Conservation (phyloP, 78 protist species). For the Planoprotostelium fungivorum region DNA sequence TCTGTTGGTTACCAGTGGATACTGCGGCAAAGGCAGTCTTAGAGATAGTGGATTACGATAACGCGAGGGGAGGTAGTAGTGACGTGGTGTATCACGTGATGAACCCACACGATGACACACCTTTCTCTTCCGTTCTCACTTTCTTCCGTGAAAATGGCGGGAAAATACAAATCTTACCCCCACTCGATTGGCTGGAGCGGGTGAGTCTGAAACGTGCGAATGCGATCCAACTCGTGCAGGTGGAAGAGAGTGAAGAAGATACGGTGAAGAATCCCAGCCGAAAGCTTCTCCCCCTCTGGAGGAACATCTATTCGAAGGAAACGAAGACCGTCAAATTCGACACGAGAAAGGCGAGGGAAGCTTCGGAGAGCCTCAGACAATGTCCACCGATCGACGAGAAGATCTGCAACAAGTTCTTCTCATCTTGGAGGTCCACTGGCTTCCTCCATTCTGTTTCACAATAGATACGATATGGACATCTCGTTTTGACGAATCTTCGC, state of each 20-base stretch:
- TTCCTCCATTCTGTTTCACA: too few relatives aligned
- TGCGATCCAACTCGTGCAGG: background rate
- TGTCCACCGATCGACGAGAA: too few relatives aligned
- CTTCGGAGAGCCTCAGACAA: too few relatives aligned
- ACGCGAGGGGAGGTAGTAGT: background rate
- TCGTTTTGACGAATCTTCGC: too few relatives aligned
- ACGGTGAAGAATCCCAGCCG: background rate
- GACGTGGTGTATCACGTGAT: background rate
- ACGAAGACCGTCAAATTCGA: too few relatives aligned
- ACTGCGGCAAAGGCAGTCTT: background rate
- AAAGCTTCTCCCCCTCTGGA: background rate
- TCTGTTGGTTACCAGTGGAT: background rate
- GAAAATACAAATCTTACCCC: background rate
- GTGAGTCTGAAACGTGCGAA: background rate
- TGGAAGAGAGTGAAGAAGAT: background rate
- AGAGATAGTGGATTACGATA: background rate
- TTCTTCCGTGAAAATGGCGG: background rate
- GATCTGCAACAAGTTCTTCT: too few relatives aligned
- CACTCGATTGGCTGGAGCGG: background rate
- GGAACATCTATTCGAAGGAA: background rate
- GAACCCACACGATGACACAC: background rate
- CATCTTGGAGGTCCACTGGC: too few relatives aligned
- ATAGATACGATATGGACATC: too few relatives aligned
- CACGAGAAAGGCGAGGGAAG: too few relatives aligned
- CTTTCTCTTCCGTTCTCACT: background rate